phyloP scores from a whole-genome alignment of 2,329 filamentous ascomycete genomes.

The Penicillium glabrum region DNA sequence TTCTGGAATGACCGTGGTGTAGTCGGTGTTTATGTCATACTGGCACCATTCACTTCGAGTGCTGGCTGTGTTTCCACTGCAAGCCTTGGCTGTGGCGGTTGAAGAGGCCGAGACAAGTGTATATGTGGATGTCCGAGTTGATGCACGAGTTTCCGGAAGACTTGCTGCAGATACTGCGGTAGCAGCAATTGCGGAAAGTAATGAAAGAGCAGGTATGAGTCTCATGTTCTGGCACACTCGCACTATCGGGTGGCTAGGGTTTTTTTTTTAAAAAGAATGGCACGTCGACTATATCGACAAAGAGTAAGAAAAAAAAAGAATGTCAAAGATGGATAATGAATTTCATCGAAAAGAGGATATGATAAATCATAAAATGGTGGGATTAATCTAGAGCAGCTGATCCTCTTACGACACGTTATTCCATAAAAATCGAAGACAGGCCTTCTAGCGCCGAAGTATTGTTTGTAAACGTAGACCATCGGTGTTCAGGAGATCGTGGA shows the following conservation, averaged over 20 bases:
- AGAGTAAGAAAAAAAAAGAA: background rate
- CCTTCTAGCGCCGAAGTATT: too few species aligned
- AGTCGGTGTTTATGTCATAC: background rate
- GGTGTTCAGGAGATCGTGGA: too few species aligned
- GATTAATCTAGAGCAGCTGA: background rate
- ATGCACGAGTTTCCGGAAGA: background rate
- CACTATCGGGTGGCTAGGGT: background rate
- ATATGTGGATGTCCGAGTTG: background rate
- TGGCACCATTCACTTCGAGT: background rate
- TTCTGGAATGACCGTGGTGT: background rate
- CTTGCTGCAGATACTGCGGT: background rate
- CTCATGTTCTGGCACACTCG: background rate
- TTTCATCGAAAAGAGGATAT: background rate
- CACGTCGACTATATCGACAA: background rate
- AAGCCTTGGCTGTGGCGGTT: background rate
- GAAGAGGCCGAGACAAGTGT: background rate
- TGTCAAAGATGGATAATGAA: background rate
- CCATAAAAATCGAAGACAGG: background rate
- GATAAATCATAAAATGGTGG: background rate
- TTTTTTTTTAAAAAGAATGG: background rate
- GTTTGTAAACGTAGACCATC: too few species aligned
- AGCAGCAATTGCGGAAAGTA: background rate
- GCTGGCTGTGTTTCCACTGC: background rate
- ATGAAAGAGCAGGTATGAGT: background rate
- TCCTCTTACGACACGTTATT: background rate